A percentile compares a stretch with the other conserved stretches of the same genome.
Evolutionary conservation across 2,329 filamentous ascomycete species (phyloP).

Genomic region (Acephala macrosclerotiorum): DNA sequence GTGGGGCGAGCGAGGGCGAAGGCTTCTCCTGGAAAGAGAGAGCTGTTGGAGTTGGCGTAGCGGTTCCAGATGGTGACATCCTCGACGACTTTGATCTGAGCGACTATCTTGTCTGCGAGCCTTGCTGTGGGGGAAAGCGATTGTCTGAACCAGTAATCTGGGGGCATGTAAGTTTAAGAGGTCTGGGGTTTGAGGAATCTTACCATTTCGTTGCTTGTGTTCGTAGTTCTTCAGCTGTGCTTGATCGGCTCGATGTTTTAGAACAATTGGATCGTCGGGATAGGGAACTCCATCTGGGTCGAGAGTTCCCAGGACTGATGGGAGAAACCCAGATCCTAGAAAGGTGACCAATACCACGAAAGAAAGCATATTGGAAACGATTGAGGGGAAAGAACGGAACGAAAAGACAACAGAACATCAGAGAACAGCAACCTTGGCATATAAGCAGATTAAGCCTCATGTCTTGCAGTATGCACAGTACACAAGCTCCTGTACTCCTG

Average conservation of each 20-base stretch:
- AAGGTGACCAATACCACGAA: neutral
- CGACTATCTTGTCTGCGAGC: constrained; percentile 11
- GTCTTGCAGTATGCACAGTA: neutral
- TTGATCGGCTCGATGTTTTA: constrained; percentile 14
- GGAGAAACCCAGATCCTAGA: neutral
- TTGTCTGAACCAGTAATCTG: constrained; percentile 7
- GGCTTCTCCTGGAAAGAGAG: neutral
- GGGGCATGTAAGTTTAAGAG: neutral
- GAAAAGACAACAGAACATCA: neutral
- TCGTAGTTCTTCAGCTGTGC: constrained; percentile 9
- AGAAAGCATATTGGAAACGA: neutral
- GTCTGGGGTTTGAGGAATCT: neutral
- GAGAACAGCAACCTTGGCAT: neutral
- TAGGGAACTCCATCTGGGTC: constrained; percentile 18
- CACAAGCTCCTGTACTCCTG: neutral
- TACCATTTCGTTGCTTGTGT: constrained; percentile 13
- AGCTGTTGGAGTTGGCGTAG: neutral
- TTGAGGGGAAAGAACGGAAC: neutral
- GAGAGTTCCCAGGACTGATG: constrained; percentile 4
- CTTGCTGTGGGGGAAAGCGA: constrained; percentile 5
- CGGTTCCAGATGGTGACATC: constrained; percentile 3
- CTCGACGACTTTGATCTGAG: constrained; percentile 1
- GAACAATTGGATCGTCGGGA: constrained; percentile 15
- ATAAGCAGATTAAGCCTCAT: neutral
- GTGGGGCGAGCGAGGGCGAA: constrained; percentile 3